Percentiles rank a stretch among this genome's conserved stretches.
Conservation (phyloP, 2,329 filamentous ascomycete species). For the Hyphodiscus sp. region DNA sequence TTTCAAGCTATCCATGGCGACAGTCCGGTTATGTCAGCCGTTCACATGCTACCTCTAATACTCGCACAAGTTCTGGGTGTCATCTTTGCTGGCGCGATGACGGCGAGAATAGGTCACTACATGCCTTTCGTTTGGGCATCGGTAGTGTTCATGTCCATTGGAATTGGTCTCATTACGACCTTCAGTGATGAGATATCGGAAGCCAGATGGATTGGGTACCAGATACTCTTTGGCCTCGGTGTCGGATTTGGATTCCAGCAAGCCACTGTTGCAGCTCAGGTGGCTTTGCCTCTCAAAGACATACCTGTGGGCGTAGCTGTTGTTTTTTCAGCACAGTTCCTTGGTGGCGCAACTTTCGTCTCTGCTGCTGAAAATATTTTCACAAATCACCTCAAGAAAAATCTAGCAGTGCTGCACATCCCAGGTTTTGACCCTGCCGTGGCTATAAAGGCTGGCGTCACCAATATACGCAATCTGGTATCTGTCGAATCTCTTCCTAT, state of each 20-base stretch:
- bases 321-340: slow-evolving; percentile 47
- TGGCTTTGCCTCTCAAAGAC: slow-evolving; percentile 42
- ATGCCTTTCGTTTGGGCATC: slow-evolving; percentile 8
- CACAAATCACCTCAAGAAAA: slow-evolving; percentile 12
- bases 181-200: slow-evolving; percentile 15
- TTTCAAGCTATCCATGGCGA: slow-evolving; percentile 38
- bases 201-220: slow-evolving; percentile 43
- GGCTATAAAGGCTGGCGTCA: neutral
- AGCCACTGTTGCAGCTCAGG: slow-evolving; percentile 37
- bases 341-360: slow-evolving; percentile 51
- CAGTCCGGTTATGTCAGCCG: slow-evolving; percentile 36
- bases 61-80: slow-evolving; percentile 22
- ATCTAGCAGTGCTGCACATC: neutral
- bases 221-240: slow-evolving; percentile 39
- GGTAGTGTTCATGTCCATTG: slow-evolving; percentile 2
- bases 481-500: neutral
- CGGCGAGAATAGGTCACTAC: slow-evolving; percentile 20
- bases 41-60: slow-evolving; percentile 31
- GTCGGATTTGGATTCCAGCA: slow-evolving; percentile 40
- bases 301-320: slow-evolving; percentile 46
- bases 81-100: slow-evolving; percentile 10
- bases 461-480: neutral
- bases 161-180: slow-evolving; percentile 13
- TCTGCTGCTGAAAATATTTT: slow-evolving; percentile 46
- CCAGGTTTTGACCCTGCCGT: neutral